Percentiles rank a stretch among this genome's conserved stretches.
Conservation (phyloP, 495 filamentous ascomycete genomes). For the Podospora australis region DNA sequence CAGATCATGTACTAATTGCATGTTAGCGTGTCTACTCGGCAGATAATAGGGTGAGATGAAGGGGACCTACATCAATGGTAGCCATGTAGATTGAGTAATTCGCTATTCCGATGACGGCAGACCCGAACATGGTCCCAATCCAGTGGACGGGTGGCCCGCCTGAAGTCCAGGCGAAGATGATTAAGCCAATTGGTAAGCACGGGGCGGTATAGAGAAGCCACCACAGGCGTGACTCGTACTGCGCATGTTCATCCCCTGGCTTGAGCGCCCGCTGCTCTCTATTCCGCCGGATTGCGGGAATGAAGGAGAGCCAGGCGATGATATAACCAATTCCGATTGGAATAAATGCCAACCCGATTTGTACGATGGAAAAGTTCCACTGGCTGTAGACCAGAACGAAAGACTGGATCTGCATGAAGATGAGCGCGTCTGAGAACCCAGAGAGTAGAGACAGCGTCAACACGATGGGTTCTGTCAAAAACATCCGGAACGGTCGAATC, state of each 20-base stretch:
- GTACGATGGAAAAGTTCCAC: slow-evolving; percentile 52
- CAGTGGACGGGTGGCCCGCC: slow-evolving; percentile 57
- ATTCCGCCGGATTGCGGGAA: slow-evolving; percentile 57
- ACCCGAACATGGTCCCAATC: slow-evolving; percentile 55
- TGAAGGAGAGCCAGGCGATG: slow-evolving; percentile 56
- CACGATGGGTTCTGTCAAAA: slow-evolving; percentile 70
- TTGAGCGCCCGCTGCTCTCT: slow-evolving; percentile 42
- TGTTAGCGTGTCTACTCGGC: background rate
- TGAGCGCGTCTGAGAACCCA: slow-evolving; percentile 73
- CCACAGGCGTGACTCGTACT: slow-evolving; percentile 52
- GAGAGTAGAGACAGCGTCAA: slow-evolving; percentile 63
- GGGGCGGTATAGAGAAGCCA: slow-evolving; percentile 58
- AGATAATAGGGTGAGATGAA: background rate
- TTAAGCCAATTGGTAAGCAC: slow-evolving; percentile 59
- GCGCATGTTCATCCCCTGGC: slow-evolving; percentile 52
- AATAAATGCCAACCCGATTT: slow-evolving; percentile 56
- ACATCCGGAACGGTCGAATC: slow-evolving; percentile 72
- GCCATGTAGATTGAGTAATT: slow-evolving; percentile 74
- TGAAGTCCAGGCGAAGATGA: slow-evolving; percentile 63
- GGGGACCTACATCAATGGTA: slow-evolving; percentile 55
- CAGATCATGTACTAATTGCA: slow-evolving; percentile 62
- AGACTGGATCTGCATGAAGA: slow-evolving; percentile 72
- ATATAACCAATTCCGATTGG: slow-evolving; percentile 61
- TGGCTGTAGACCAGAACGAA: slow-evolving; percentile 58
- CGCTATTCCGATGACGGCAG: slow-evolving; percentile 57